Conservation (phyloP, 306 rosid genomes). For the Inga laurina region DNA sequence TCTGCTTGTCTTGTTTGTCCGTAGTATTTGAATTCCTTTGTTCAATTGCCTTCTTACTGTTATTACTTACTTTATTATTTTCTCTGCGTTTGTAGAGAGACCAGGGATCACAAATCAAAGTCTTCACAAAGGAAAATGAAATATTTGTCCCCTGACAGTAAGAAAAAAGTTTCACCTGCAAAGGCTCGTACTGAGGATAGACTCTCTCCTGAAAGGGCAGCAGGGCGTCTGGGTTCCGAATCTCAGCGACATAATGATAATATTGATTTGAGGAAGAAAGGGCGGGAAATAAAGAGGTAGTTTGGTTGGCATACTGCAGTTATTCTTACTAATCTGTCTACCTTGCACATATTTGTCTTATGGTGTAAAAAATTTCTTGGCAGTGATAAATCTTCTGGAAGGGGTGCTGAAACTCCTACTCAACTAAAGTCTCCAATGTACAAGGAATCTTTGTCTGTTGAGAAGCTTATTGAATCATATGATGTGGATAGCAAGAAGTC, state of each 20-base stretch:
- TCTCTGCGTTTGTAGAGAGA: slow-evolving; percentile 42
- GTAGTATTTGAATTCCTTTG: slow-evolving; percentile 6
- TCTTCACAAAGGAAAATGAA: slow-evolving; percentile 46
- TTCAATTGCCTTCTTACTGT: slow-evolving; percentile 9
- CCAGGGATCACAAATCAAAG: slow-evolving; percentile 43
- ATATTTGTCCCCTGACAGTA: slow-evolving; percentile 44
- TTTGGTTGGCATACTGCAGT: slow-evolving; percentile 27
- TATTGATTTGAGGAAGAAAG: slow-evolving; percentile 44
- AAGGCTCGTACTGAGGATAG: slow-evolving; percentile 43
- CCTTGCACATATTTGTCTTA: slow-evolving; percentile 36
- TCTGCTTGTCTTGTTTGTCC: slow-evolving; percentile 11
- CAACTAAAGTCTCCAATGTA: slow-evolving; percentile 46
- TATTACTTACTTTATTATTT: slow-evolving; percentile 2
- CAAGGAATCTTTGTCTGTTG: slow-evolving; percentile 46
- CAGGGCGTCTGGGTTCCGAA: slow-evolving; percentile 37
- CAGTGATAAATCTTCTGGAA: slow-evolving; percentile 56
- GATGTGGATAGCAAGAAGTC: slow-evolving; percentile 46
- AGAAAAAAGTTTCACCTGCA: slow-evolving; percentile 47
- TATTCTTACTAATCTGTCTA: slow-evolving; percentile 13
- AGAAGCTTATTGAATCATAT: slow-evolving; percentile 48
- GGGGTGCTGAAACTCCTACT: slow-evolving; percentile 41
- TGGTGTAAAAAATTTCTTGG: slow-evolving; percentile 30
- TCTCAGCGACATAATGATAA: slow-evolving; percentile 34
- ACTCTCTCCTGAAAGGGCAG: slow-evolving; percentile 51
- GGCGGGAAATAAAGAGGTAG: slow-evolving; percentile 52